A percentile compares a stretch with the other conserved stretches of the same genome.
Evolutionary conservation across 345 rosid genomes (phyloP).

Genomic region (Cochlearia excelsa): DNA sequence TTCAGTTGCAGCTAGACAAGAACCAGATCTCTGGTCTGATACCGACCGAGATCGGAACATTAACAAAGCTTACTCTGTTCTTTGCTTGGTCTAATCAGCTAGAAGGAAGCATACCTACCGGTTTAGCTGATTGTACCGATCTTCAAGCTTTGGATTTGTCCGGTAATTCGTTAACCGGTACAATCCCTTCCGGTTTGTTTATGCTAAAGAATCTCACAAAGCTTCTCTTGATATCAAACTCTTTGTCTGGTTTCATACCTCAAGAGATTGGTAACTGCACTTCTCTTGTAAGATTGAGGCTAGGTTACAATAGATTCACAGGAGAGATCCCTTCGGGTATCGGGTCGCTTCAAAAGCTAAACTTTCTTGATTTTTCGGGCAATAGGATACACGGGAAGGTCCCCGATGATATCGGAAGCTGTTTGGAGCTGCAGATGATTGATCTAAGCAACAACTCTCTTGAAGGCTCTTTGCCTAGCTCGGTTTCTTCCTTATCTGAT

Average conservation of each 20-base stretch:
- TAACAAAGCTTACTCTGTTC: conserved; percentile 64
- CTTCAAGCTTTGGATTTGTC: conserved; percentile 86
- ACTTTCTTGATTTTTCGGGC: conserved; percentile 72
- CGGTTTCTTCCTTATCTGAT: conserved; percentile 58
- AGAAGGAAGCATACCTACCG: conserved; percentile 84
- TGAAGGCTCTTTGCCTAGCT: conserved; percentile 58
- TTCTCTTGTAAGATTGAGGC: conserved; percentile 70
- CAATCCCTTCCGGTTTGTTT: conserved; percentile 69
- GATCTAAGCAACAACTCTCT: conserved; percentile 76
- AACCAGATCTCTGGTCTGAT: conserved; percentile 85
- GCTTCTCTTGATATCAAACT: conserved; percentile 69
- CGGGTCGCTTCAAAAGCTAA: conserved; percentile 58
- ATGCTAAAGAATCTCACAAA: conserved; percentile 74
- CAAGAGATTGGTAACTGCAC: conserved; percentile 66
- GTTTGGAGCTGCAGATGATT: conserved; percentile 70
- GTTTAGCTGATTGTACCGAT: conserved; percentile 51
- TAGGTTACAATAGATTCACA: conserved; percentile 66
- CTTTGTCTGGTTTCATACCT: conserved; percentile 69
- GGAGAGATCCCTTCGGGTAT: conserved; percentile 69
- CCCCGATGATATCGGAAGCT: conserved; percentile 72
- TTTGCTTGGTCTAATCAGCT: conserved; percentile 92
- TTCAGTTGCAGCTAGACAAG: conserved; percentile 73
- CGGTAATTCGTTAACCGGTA: conserved; percentile 71
- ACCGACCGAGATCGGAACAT: conserved; percentile 67
- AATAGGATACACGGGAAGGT: conserved; percentile 64